A percentile compares a stretch with the other conserved stretches of the same genome.
phyloP scores from a whole-genome alignment of 306 rosid species.

The Trifolium pratense region DNA sequence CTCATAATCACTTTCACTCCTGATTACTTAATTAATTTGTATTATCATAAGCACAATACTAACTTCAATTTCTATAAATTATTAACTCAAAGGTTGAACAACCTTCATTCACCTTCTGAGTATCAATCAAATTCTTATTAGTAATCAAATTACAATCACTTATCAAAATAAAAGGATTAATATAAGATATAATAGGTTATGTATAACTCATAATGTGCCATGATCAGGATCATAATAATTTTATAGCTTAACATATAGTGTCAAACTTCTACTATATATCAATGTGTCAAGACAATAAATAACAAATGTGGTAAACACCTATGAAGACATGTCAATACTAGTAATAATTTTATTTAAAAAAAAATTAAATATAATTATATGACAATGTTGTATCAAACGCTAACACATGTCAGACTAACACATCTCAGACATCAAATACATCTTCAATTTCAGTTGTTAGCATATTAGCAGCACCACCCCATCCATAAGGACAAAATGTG shows the following conservation, averaged over 20 bases:
- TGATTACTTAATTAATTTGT: too few species aligned
- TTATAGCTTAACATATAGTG: conserved; percentile 5
- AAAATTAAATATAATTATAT: not conserved
- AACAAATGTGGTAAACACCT: not conserved
- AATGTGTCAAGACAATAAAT: not conserved
- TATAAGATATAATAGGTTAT: not conserved
- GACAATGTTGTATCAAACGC: rapidly evolving
- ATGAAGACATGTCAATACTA: not conserved
- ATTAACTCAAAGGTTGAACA: too few species aligned
- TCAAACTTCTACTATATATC: conserved; percentile 15
- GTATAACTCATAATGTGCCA: not conserved
- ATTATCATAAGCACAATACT: too few species aligned
- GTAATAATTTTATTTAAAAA: not conserved
- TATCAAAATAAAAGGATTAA: not conserved
- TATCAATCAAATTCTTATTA: too few species aligned
- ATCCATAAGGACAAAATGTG: conserved; percentile 75
- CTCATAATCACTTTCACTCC: too few species aligned
- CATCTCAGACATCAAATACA: not conserved
- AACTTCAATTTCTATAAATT: too few species aligned
- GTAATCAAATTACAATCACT: not conserved
- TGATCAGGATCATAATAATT: conserved; percentile 1
- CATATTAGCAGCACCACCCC: conserved; percentile 47
- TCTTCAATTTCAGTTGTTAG: not conserved
- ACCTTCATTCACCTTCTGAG: not conserved
- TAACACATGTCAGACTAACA: not conserved